phyloP scores from a whole-genome alignment of 441 rosid genomes.

The Erodium trifolium region DNA sequence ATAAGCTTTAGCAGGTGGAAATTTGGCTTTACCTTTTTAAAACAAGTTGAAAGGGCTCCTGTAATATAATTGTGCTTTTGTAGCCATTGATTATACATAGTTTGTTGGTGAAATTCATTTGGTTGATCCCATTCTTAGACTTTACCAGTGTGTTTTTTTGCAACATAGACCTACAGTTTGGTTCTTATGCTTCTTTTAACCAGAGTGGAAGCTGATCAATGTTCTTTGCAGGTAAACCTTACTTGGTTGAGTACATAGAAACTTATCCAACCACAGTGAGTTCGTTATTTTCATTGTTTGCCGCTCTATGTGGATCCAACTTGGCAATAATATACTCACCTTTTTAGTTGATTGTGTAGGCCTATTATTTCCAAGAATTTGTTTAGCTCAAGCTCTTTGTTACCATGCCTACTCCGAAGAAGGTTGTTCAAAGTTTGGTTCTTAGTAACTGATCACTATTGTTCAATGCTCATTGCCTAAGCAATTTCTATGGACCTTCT shows the following conservation, averaged over 20 bases:
- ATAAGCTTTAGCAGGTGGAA: too few species aligned
- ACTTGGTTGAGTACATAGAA: background rate
- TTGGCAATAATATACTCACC: background rate
- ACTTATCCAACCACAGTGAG: background rate
- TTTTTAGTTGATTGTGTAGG: background rate
- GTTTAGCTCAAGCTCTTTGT: constrained; percentile 6
- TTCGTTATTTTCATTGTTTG: background rate
- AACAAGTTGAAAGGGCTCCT: background rate
- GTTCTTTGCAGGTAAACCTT: constrained; percentile 8
- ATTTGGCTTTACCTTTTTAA: too few species aligned
- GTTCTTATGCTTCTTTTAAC: background rate
- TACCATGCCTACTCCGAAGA: constrained; percentile 33
- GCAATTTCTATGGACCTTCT: constrained; percentile 10
- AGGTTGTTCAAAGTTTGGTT: constrained; percentile 22
- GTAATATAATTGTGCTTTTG: background rate
- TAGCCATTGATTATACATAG: background rate
- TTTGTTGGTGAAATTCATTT: background rate
- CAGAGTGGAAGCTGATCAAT: background rate
- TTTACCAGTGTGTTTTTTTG: too few species aligned
- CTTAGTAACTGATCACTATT: background rate
- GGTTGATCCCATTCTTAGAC: background rate
- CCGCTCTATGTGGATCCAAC: background rate
- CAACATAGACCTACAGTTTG: background rate
- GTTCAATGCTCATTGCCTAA: background rate
- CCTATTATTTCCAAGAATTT: background rate